Evolutionary conservation across 176 grass and related monocot species (phyloP).

Genomic region (Oryza officinalis): DNA sequence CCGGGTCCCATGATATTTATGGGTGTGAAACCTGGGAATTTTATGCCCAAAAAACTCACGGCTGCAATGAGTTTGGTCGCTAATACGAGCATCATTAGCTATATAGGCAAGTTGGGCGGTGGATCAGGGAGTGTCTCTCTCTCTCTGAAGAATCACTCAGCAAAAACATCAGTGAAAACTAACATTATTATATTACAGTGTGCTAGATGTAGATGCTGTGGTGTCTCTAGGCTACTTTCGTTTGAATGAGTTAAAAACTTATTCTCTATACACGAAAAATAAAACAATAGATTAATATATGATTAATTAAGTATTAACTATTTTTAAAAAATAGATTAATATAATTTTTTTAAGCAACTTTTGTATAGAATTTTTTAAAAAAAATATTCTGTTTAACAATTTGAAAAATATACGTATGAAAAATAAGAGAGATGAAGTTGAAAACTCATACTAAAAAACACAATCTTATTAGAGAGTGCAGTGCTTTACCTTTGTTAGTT

Average conservation of each 20-base stretch:
- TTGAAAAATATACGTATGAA: too few species aligned
- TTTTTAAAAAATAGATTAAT: too few species aligned
- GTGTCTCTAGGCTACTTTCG: too few species aligned
- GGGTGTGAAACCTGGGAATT: conserved; percentile 1
- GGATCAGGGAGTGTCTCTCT: neutral
- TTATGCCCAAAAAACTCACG: conserved; percentile 11
- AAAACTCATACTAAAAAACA: too few species aligned
- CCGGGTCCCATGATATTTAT: neutral
- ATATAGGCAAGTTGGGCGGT: neutral
- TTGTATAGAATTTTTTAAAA: too few species aligned
- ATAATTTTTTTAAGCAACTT: too few species aligned
- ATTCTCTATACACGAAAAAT: too few species aligned
- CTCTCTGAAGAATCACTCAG: neutral
- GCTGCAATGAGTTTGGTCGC: neutral
- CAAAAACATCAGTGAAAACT: neutral
- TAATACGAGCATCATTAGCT: neutral
- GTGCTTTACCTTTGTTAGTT: neutral
- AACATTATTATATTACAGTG: neutral
- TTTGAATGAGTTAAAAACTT: too few species aligned
- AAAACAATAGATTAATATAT: too few species aligned
- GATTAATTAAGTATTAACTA: too few species aligned
- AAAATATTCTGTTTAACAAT: too few species aligned
- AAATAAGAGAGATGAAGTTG: too few species aligned
- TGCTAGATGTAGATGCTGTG: conserved; percentile 3
- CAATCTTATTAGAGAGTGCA: neutral